These are phyloP conservation scores for Jaltomata sinuosa DNA, from an alignment of 257 asterid species.

Conservation along the genomic window DNA sequence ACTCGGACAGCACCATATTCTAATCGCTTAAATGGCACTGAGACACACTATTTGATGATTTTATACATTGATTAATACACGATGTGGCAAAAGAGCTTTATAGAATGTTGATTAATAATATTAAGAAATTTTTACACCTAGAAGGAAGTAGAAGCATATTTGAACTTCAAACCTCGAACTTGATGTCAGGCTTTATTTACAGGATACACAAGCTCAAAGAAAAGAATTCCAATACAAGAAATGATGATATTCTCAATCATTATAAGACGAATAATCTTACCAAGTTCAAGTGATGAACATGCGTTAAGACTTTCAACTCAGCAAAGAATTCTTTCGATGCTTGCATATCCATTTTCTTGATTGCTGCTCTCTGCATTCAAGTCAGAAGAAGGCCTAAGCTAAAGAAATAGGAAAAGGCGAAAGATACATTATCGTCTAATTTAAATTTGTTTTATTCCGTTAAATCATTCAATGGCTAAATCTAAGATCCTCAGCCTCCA, in stretches of 20 bases:
- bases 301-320: slow-evolving; percentile 72
- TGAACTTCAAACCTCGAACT: neutral
- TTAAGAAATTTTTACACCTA: neutral
- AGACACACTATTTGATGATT: neutral
- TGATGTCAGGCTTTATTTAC: neutral
- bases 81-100: neutral
- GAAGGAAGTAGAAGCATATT: neutral
- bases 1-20: neutral
- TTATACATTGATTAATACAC: neutral
- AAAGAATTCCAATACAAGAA: neutral
- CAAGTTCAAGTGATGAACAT: slow-evolving; percentile 87
- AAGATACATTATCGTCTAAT: neutral
- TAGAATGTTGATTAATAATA: neutral
- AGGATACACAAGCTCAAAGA: neutral
- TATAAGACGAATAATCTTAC: slow-evolving; percentile 17
- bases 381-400: neutral
- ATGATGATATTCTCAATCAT: neutral
- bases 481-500: neutral
- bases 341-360: slow-evolving; percentile 90
- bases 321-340: slow-evolving; percentile 81
- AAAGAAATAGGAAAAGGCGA: neutral
- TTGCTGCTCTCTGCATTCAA: slow-evolving; percentile 59
- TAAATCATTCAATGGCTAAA: neutral
- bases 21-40: neutral
- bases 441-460: neutral